A percentile compares a stretch with the other conserved stretches of the same genome.
Conservation (phyloP, 805 yeast species). For the Pichia scutulata region DNA sequence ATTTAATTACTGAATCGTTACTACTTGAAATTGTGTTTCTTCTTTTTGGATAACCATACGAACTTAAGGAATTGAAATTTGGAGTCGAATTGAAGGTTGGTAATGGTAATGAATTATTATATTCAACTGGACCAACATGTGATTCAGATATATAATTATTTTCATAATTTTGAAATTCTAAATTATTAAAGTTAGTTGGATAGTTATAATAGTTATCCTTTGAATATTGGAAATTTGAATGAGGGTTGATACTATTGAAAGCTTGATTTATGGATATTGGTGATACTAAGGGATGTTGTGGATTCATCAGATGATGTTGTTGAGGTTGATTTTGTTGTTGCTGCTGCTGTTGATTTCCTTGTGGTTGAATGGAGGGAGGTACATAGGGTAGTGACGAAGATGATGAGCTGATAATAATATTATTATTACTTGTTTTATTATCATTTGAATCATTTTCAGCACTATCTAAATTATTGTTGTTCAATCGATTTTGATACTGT, state of each 20-base stretch:
- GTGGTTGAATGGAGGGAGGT: too few species aligned
- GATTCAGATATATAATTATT: background rate
- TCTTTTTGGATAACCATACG: background rate
- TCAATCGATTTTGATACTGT: background rate
- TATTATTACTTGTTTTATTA: background rate
- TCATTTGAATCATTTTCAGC: background rate
- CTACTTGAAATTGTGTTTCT: constrained; percentile 4
- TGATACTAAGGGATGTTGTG: background rate
- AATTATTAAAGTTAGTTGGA: background rate
- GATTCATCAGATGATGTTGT: background rate
- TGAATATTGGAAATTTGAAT: background rate
- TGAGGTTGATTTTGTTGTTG: background rate
- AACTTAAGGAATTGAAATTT: background rate
- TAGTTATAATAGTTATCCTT: background rate
- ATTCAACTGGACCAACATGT: background rate
- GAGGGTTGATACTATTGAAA: background rate
- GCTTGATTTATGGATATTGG: background rate
- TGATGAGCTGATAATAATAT: background rate
- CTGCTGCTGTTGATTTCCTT: background rate
- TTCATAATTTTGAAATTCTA: background rate
- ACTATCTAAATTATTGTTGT: background rate
- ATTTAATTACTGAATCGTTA: background rate
- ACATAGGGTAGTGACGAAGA: too few species aligned
- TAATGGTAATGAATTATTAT: background rate
- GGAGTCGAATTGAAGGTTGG: background rate